Conservation (phyloP, 1,139 yeast genomes). For the Candida sojae region DNA sequence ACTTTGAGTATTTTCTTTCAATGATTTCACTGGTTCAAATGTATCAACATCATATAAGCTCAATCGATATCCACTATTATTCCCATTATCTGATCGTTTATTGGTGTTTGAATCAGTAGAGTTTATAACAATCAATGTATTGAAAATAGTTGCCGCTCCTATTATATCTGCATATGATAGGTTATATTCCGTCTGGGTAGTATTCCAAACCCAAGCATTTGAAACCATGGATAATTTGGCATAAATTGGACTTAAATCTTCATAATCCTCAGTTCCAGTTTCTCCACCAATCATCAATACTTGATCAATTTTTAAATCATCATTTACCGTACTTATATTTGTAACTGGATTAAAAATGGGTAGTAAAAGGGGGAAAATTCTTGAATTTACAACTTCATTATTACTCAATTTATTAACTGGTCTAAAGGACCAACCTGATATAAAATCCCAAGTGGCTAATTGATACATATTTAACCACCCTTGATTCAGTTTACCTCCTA, state of each 20-base stretch:
- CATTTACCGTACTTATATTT: slow-evolving; percentile 18
- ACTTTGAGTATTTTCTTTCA: slow-evolving; percentile 14
- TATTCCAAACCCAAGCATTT: slow-evolving; percentile 38
- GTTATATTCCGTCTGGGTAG: slow-evolving; percentile 13
- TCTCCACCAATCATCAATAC: slow-evolving; percentile 44
- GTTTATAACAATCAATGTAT: slow-evolving; percentile 39
- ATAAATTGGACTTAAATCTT: slow-evolving; percentile 22
- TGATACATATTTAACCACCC: slow-evolving; percentile 52
- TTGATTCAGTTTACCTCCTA: slow-evolving; percentile 41
- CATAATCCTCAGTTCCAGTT: slow-evolving; percentile 9
- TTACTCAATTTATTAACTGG: slow-evolving; percentile 18
- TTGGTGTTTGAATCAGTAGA: slow-evolving; percentile 19
- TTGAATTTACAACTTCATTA: slow-evolving; percentile 23
- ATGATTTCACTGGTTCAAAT: slow-evolving; percentile 22
- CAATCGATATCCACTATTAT: slow-evolving; percentile 22
- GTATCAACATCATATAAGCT: slow-evolving; percentile 27
- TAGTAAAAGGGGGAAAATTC: slow-evolving; percentile 31
- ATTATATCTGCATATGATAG: slow-evolving; percentile 23
- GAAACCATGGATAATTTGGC: slow-evolving; percentile 25
- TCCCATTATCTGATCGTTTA: slow-evolving; percentile 17
- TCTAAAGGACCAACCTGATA: slow-evolving; percentile 46
- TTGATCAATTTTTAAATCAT: slow-evolving; percentile 24
- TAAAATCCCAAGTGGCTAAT: slow-evolving; percentile 47
- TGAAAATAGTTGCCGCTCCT: slow-evolving; percentile 48
- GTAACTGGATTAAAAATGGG: slow-evolving; percentile 36